A percentile compares a stretch with the other conserved stretches of the same genome.
Conservation (phyloP, 208 protist genomes). For the Trypanosoma rangeli region DNA sequence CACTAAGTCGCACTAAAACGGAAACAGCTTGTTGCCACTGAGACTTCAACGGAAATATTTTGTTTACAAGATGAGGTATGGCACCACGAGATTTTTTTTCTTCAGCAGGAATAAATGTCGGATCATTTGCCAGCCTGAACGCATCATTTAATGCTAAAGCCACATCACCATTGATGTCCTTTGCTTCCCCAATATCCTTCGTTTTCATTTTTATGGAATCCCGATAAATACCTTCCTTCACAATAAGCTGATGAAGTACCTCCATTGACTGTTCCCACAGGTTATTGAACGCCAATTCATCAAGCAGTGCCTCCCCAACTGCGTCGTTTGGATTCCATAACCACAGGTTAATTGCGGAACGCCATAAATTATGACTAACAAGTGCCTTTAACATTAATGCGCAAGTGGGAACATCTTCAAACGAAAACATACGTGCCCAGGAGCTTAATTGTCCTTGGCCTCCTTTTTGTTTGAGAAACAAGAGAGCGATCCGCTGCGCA, state of each 20-base stretch:
- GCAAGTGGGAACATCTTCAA: slow-evolving; percentile 52
- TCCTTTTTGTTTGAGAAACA: slow-evolving; percentile 50
- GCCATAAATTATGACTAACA: slow-evolving; percentile 58
- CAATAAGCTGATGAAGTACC: slow-evolving; percentile 21
- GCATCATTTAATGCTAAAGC: slow-evolving; percentile 28
- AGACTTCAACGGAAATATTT: slow-evolving; percentile 26
- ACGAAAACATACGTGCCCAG: slow-evolving; percentile 61
- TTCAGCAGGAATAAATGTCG: slow-evolving; percentile 36
- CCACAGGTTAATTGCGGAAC: slow-evolving; percentile 47
- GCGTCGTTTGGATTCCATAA: slow-evolving; percentile 26
- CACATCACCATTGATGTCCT: slow-evolving; percentile 4
- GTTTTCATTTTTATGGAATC: slow-evolving; percentile 7
- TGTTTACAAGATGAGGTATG: slow-evolving; percentile 25
- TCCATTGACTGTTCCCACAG: slow-evolving; percentile 20
- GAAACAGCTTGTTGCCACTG: slow-evolving; percentile 39
- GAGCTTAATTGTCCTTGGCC: slow-evolving; percentile 35
- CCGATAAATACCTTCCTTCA: not conserved
- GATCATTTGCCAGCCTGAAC: slow-evolving; percentile 32
- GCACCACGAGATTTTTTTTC: slow-evolving; percentile 24
- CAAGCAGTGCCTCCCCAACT: slow-evolving; percentile 41
- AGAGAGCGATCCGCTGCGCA: slow-evolving; percentile 51
- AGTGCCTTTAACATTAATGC: slow-evolving; percentile 65
- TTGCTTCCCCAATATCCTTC: not conserved
- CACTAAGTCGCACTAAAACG: slow-evolving; percentile 22
- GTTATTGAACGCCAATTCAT: slow-evolving; percentile 27